A percentile compares a stretch with the other conserved stretches of the same genome.
Evolutionary conservation across 78 protist species (phyloP).

Genomic region (Acrasis kona): DNA sequence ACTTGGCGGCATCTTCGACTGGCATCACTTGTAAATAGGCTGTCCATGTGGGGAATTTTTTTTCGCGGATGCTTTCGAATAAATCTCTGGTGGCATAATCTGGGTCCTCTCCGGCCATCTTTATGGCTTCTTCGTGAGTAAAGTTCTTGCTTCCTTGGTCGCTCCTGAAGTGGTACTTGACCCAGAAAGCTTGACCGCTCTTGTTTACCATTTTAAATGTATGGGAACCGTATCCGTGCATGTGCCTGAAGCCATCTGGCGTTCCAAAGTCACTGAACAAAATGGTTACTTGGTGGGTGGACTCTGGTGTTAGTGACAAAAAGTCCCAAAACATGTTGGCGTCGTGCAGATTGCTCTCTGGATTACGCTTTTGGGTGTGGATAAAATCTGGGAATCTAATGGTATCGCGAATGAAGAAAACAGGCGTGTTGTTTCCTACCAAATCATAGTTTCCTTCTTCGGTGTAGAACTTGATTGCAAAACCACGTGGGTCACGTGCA

Average conservation of each 20-base stretch:
- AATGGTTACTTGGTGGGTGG: slow-evolving; percentile 54
- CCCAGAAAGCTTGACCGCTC: slow-evolving; percentile 32
- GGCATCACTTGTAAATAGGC: slow-evolving; percentile 59
- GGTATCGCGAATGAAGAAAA: slow-evolving; percentile 66
- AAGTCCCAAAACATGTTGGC: slow-evolving; percentile 64
- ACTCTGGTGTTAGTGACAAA: slow-evolving; percentile 56
- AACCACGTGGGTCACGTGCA: slow-evolving; percentile 73
- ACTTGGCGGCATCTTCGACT: slow-evolving; percentile 34
- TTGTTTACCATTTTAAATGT: slow-evolving; percentile 53
- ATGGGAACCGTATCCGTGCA: slow-evolving; percentile 66
- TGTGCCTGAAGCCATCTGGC: slow-evolving; percentile 52
- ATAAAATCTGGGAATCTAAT: slow-evolving; percentile 55
- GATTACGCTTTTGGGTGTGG: slow-evolving; percentile 71
- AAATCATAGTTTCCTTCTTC: slow-evolving; percentile 74
- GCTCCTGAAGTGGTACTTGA: slow-evolving; percentile 54
- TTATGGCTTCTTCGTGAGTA: slow-evolving; percentile 53
- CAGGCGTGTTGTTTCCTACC: slow-evolving; percentile 63
- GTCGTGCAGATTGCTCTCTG: slow-evolving; percentile 47
- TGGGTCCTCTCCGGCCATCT: slow-evolving; percentile 41
- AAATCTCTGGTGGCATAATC: slow-evolving; percentile 59
- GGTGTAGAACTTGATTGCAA: slow-evolving; percentile 77
- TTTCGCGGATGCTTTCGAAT: slow-evolving; percentile 50
- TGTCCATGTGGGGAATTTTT: slow-evolving; percentile 58
- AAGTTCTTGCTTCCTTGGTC: slow-evolving; percentile 43
- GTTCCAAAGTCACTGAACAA: slow-evolving; percentile 57